Base-by-base conservation (phyloP, 73 alveolate genomes). In the Blepharisma stoltei region DNA sequence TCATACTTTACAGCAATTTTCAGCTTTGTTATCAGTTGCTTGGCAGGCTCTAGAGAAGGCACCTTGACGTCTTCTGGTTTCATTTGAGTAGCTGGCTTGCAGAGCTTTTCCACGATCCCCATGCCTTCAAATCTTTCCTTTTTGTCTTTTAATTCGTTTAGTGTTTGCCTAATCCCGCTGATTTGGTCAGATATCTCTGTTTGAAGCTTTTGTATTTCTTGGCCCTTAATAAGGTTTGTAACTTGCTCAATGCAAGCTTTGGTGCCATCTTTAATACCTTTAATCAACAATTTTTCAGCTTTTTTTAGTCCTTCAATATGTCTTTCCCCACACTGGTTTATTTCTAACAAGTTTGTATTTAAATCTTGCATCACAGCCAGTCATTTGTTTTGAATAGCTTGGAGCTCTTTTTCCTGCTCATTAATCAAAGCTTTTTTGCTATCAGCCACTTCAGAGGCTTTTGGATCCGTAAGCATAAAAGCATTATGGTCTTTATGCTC, bases 401-500 rank as follows among this genome's bases (percentile, higher is more conserved):
- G 46, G 5, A 60, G 73, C 4, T 60, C 46, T 14, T 60, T 38
- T 60, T 60, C 73, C 23, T 60, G 46, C n/a, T 25, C 23, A 9
- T 60, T 25, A 8, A 60, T n/a, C 23, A 8, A n/a, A 14, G 14
- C 46, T 60, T 25, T 60, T n/a, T 25, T 60, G 18, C 23, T 60
- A 8, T 60, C 73, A 14, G 73, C 73, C 46, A 60, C 23, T 60
- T 60, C 73, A 8, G 38, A 8, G 2, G 23, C 73, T 18, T 18
- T 14, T 14, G 46, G 73, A 5, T 60, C 73, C 2, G 14, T 25
- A 14, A 60, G 45, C 18, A 9, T 25, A 60, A 20, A 25, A 25
- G 18, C 38, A 8, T 60, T 25, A 60, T 60, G 73, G 37, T 25
- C 73, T 60, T 60, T n/a, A 25, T 60, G 73, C 45, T 60, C 73